Evolutionary conservation across 208 protist species (phyloP), one percentile per base, ranked within the genome.

Genomic region (Leishmania turanica): DNA sequence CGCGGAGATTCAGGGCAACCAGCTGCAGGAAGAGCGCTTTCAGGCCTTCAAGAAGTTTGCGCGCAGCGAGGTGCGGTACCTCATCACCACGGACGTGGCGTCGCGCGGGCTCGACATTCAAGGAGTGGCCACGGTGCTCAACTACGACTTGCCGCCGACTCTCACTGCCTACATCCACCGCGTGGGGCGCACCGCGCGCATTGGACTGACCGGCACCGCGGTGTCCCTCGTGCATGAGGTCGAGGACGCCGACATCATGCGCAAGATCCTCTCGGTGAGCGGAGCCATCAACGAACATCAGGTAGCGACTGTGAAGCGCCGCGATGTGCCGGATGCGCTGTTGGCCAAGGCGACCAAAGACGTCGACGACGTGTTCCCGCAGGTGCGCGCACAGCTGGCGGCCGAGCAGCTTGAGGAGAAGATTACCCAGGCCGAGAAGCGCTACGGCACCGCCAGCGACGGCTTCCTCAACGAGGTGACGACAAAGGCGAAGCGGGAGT

Each of bases 81-180:
- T 99, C 34, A 92, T 99, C 86, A 96, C 96, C 37, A 98, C 96
- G 0, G 97, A 99, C 68, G 92, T 98, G 42, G 95, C 96, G 31
- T 92, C 95, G 37, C 88, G 99, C 66, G 99, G 99, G 83, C 91
- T 99, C 9, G 99, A 99, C 85, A 99, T 99, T 72, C 91, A 97
- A 24, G 89, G 87, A 5, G 98, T 99, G 3, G 94, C 98, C 68
- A 88, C 98, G 1, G 99, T 99, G 70, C 96, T 99, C 78, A 99
- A 99, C 90, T 99, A 97, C 84, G 99, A 99, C 84, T 86, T 99
- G 56, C 99, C 99, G 1, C 87, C 92, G 0, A 97, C 99, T 71
- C 94, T 99, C 6, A 99, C 99, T 64, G 98, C 99, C 60, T 99
- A 99, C 88, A 99, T 99, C 68, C 99, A 99, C 84, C 94, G 99